Conservation (phyloP, 306 rosid genomes). For the Prunus mume region DNA sequence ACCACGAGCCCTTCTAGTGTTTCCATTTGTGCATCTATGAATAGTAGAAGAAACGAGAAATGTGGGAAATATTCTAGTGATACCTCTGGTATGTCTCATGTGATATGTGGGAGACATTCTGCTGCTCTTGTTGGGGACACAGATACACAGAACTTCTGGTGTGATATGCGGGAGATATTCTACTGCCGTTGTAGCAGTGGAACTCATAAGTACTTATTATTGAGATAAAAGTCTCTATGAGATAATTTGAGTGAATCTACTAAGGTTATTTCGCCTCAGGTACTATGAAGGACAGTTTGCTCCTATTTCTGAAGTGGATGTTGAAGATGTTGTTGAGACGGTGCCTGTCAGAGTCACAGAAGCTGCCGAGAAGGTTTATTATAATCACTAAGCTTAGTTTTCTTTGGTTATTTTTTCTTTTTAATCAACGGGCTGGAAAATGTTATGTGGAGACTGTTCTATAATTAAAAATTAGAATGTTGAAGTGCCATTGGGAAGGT, state of each 20-base stretch:
- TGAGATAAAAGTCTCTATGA: background rate
- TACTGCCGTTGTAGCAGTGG: background rate
- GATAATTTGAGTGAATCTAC: background rate
- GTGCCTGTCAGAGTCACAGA: slow-evolving; percentile 59
- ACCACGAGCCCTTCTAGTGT: background rate
- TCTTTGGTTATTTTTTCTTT: background rate
- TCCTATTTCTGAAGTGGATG: slow-evolving; percentile 70
- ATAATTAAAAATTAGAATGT: background rate
- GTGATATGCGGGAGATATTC: background rate
- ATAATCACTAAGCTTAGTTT: slow-evolving; percentile 11
- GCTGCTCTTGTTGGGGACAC: background rate
- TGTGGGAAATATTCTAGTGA: background rate
- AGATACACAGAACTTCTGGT: background rate
- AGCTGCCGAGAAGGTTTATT: slow-evolving; percentile 79
- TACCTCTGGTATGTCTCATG: background rate
- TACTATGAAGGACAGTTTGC: slow-evolving; percentile 90
- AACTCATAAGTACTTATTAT: background rate
- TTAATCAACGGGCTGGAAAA: background rate
- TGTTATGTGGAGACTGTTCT: background rate
- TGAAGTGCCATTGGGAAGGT: too few species aligned
- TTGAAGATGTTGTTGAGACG: slow-evolving; percentile 42
- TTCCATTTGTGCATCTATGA: background rate
- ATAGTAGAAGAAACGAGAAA: background rate
- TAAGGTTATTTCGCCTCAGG: slow-evolving; percentile 41
- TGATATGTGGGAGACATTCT: background rate